Evolutionary conservation across 2,329 filamentous ascomycete species (phyloP).

Genomic region (Penicillium sp.): DNA sequence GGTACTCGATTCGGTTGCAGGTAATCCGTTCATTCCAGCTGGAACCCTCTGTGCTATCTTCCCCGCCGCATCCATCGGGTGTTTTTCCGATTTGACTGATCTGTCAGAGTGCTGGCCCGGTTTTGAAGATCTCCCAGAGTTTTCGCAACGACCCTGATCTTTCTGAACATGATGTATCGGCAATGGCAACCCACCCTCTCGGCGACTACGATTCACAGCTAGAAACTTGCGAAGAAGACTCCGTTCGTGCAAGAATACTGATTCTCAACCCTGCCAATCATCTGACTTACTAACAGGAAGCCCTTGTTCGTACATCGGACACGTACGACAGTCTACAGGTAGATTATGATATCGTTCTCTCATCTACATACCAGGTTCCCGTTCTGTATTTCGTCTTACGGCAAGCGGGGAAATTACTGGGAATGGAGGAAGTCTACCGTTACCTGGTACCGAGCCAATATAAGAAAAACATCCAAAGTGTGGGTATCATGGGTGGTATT

Average conservation of each 20-base stretch:
- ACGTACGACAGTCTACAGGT: slow-evolving; percentile 54
- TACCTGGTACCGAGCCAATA: slow-evolving; percentile 71
- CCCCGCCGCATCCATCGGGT: background rate
- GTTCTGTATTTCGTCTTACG: slow-evolving; percentile 76
- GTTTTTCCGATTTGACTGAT: slow-evolving; percentile 18
- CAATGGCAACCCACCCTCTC: slow-evolving; percentile 4
- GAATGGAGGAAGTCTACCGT: slow-evolving; percentile 72
- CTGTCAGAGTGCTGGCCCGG: slow-evolving; percentile 30
- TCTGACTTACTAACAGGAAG: slow-evolving; percentile 44
- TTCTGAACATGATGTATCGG: slow-evolving; percentile 15
- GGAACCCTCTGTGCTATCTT: slow-evolving; percentile 9
- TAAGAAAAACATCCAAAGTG: slow-evolving; percentile 63
- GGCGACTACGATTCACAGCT: slow-evolving; percentile 23
- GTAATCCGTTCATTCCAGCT: slow-evolving; percentile 23
- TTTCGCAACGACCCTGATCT: slow-evolving; percentile 21
- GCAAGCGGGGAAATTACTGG: slow-evolving; percentile 61
- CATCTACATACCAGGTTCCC: slow-evolving; percentile 75
- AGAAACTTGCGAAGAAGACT: slow-evolving; percentile 36
- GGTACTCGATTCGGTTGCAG: slow-evolving; percentile 40
- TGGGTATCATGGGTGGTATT: slow-evolving; percentile 73
- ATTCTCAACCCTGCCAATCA: slow-evolving; percentile 12
- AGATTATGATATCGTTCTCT: slow-evolving; percentile 75
- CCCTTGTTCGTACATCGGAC: slow-evolving; percentile 42
- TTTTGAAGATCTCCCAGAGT: slow-evolving; percentile 37
- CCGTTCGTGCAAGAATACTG: slow-evolving; percentile 29